These are phyloP conservation scores for Cadophora gregata DNA, from an alignment of 2,329 filamentous ascomycete genomes.

Conservation along the genomic window DNA sequence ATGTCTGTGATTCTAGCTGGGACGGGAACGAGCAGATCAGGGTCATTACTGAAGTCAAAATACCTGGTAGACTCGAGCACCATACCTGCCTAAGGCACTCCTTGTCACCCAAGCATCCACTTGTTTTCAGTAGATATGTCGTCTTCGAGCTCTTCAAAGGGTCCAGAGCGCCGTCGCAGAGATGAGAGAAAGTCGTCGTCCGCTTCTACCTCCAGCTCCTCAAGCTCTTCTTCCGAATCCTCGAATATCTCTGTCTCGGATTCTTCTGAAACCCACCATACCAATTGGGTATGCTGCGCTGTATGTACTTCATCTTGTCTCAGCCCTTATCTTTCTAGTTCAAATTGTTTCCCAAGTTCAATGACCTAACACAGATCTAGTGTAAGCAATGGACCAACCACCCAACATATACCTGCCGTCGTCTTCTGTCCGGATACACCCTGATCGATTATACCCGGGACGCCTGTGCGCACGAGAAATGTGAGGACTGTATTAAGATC, in stretches of 20 bases:
- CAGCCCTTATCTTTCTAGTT: neutral
- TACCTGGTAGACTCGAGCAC: neutral
- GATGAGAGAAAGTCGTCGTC: neutral
- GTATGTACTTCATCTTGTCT: neutral
- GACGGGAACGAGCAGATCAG: neutral
- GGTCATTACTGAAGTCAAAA: neutral
- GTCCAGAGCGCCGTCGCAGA: neutral
- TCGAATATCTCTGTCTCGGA: neutral
- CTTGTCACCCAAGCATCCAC: neutral
- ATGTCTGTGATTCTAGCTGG: neutral
- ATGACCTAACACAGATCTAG: neutral
- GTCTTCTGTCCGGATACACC: neutral
- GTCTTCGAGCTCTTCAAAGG: neutral
- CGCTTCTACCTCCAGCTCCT: neutral
- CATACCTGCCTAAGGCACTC: neutral
- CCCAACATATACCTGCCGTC: slow-evolving; percentile 3
- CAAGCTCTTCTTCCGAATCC: neutral
- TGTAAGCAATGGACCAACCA: slow-evolving; percentile 16
- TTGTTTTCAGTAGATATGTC: neutral
- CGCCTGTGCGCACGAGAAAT: slow-evolving; percentile 11
- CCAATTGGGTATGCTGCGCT: slow-evolving; percentile 7
- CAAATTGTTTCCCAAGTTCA: neutral
- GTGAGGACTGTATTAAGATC: neutral
- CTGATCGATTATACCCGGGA: slow-evolving; percentile 6
- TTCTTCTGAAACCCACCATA: neutral